Base-by-base conservation (phyloP, 2,329 filamentous ascomycete species). In the Ceratocystis albifundus region DNA sequence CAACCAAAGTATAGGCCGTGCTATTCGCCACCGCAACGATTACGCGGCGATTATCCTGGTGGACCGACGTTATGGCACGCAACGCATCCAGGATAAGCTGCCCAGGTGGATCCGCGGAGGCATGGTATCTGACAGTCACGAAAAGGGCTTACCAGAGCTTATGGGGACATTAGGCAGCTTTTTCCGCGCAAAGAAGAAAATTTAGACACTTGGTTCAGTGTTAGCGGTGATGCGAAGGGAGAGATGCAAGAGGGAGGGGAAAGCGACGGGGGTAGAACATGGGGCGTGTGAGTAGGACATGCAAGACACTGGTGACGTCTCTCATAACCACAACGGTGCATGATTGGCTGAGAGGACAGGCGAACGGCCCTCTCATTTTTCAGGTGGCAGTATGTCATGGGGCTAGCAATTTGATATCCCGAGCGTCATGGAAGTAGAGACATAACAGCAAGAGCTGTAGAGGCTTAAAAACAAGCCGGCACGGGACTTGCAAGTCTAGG, bases 1-100 rank as follows among this genome's bases (percentile, higher is more conserved):
- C 3, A 99, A 99, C 74, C 94, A 99, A 78, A 94, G 90, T 73
- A 92, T 99, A 70, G 94, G 94, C 0, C 81, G 94, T 67, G 94
- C 91, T 0, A 96, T 99, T 71, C 81, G 94, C 61, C 94, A 99
- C 74, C 83, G 82, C 66, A 84, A 83, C 28, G 94, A 99, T 76
- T 97, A 96, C 76, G 94, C 94, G 3, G 86, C 88, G 17, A 96
- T 99, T 69, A 77, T 96, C 66, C 81, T 99, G 73, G 78, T 94
- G 44, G 94, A 99, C 75, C 80, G 82, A 69, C 80, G 94, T 64
- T 99, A 94, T 75, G 83, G 80, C n/a, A 84, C 82, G 32, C 80
- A 84, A 62, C 82, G 88, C 65, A 90, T 97, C 68, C 82, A 84
- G 71, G 77, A 76, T 28, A 97, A 96, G 76, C 76, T 99, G 70